Percentiles rank a stretch among this genome's conserved stretches.
These are phyloP conservation scores for Exophiala calicioides DNA, from an alignment of 2,329 filamentous ascomycete genomes.

Conservation along the genomic window DNA sequence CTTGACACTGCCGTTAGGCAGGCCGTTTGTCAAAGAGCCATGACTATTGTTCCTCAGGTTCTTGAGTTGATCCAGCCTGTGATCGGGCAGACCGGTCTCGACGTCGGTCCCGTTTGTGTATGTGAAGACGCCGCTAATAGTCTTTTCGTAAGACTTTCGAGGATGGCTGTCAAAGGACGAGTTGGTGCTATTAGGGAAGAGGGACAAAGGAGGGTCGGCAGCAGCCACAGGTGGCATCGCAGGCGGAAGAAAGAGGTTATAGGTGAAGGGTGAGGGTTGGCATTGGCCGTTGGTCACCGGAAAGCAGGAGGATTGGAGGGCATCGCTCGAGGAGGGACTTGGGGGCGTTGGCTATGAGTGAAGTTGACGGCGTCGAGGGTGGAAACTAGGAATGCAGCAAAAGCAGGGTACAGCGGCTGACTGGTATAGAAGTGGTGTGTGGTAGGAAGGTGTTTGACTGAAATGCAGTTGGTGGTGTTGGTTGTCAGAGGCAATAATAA, in stretches of 20 bases:
- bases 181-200: slow-evolving; percentile 35
- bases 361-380: too few relatives aligned
- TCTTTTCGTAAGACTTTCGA: slow-evolving; percentile 48
- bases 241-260: slow-evolving; percentile 8
- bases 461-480: too few relatives aligned
- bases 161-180: slow-evolving; percentile 43
- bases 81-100: slow-evolving; percentile 43
- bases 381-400: too few relatives aligned
- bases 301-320: slow-evolving; percentile 6
- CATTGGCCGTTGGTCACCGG: slow-evolving; percentile 22
- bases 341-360: too few relatives aligned
- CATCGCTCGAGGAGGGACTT: slow-evolving; percentile 19
- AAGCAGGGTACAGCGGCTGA: too few relatives aligned
- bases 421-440: too few relatives aligned
- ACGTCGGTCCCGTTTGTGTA: slow-evolving; percentile 49
- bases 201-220: slow-evolving; percentile 26
- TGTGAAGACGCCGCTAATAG: slow-evolving; percentile 48
- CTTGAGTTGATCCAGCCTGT: slow-evolving; percentile 40
- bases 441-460: too few relatives aligned
- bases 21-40: slow-evolving; percentile 37
- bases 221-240: slow-evolving; percentile 30
- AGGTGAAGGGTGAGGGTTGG: slow-evolving; percentile 7
- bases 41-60: slow-evolving; percentile 29
- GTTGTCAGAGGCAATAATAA: too few relatives aligned
- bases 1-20: slow-evolving; percentile 51